These are phyloP conservation scores for Tuber aestivum DNA, from an alignment of 495 filamentous ascomycete species.

Conservation along the genomic window DNA sequence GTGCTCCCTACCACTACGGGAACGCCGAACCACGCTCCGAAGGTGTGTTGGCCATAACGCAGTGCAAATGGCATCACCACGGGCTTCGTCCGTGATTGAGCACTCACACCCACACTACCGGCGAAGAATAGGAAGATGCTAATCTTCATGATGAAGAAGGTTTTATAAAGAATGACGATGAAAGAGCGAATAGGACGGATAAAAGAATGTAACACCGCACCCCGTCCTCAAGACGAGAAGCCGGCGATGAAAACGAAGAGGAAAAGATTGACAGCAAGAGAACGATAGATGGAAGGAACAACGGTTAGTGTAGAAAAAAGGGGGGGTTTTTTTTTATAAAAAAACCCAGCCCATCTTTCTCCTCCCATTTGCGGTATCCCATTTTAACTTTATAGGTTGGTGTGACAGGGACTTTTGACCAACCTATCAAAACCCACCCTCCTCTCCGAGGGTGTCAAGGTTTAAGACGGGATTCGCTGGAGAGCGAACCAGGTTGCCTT, in stretches of 20 bases:
- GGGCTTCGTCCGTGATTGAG: constrained; percentile 16
- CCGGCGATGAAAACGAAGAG: not conserved
- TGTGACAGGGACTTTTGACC: not conserved
- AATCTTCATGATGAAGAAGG: not conserved
- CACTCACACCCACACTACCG: not conserved
- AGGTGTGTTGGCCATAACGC: constrained; percentile 19
- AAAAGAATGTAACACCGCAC: constrained; percentile 6
- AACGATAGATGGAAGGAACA: not conserved
- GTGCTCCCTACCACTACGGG: constrained; percentile 25
- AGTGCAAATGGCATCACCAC: constrained; percentile 35
- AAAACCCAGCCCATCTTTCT: not conserved
- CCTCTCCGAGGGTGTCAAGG: not conserved
- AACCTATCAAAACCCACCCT: not conserved
- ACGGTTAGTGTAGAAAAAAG: not conserved
- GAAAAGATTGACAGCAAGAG: not conserved
- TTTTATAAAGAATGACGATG: not conserved
- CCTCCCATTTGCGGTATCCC: not conserved
- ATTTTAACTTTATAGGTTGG: not conserved
- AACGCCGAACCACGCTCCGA: constrained; percentile 25
- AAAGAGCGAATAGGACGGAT: not conserved
- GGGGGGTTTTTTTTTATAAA: not conserved
- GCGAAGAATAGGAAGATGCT: constrained; percentile 11
- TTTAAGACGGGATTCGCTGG: not conserved
- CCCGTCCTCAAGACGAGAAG: not conserved
- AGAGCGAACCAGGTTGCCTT: not conserved